A percentile compares a stretch with the other conserved stretches of the same genome.
Conservation (phyloP, 2,329 filamentous ascomycete species). For the Aspergillus phoenicis region DNA sequence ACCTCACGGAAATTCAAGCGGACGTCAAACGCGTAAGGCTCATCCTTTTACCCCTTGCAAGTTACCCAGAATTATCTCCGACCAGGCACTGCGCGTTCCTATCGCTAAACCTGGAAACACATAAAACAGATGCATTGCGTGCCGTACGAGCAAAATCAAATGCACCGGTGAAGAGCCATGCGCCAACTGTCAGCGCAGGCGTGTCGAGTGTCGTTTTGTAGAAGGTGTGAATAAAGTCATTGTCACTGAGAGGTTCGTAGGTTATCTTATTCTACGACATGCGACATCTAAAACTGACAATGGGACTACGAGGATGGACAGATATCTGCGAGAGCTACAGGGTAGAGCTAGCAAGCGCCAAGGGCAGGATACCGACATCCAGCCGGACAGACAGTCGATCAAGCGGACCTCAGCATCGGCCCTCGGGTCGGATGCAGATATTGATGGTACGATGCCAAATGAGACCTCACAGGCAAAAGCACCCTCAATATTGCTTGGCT, state of each 20-base stretch:
- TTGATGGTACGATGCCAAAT: not conserved
- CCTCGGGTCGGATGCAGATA: slow-evolving; percentile 8
- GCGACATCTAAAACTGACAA: too few relatives aligned
- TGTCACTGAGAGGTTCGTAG: slow-evolving; percentile 37
- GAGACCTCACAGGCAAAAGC: too few relatives aligned
- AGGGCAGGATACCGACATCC: not conserved
- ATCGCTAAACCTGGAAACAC: too few relatives aligned
- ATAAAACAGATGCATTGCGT: slow-evolving; percentile 28
- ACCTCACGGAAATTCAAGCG: too few relatives aligned
- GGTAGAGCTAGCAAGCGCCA: too few relatives aligned
- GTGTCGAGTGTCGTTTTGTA: slow-evolving; percentile 33
- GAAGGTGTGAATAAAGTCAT: slow-evolving; percentile 33
- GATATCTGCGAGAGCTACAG: too few relatives aligned
- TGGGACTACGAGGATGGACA: too few relatives aligned
- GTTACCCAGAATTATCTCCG: too few relatives aligned
- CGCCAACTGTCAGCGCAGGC: slow-evolving; percentile 26
- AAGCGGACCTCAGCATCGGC: slow-evolving; percentile 8
- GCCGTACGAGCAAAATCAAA: slow-evolving; percentile 48
- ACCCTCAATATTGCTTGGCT: too few relatives aligned
- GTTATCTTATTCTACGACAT: not conserved
- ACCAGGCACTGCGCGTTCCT: too few relatives aligned
- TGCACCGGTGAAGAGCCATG: slow-evolving; percentile 47
- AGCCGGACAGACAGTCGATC: not conserved
- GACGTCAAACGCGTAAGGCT: too few relatives aligned
- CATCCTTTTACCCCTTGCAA: too few relatives aligned